Evolutionary conservation across 2,329 filamentous ascomycete species (phyloP).

Genomic region (Pezicula carpinea): DNA sequence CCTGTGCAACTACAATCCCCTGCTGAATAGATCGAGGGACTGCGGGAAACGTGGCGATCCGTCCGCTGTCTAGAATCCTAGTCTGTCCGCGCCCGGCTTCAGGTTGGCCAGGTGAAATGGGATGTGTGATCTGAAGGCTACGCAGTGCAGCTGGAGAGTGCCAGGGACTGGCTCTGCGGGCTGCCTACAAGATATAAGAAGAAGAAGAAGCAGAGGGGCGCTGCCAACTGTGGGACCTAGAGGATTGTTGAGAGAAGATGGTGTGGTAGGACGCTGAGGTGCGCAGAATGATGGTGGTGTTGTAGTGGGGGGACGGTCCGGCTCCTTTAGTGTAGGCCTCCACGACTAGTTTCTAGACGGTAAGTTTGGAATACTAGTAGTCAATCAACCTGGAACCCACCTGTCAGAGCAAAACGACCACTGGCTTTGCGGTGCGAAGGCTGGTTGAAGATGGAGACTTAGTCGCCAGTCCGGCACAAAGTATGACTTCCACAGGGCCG

Average conservation of each 20-base stretch:
- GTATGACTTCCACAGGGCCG: slow-evolving; percentile 15
- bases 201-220: not conserved
- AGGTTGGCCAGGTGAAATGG: too few species aligned
- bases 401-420: not conserved
- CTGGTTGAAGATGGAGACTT: too few species aligned
- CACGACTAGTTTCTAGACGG: not conserved
- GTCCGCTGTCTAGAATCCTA: too few species aligned
- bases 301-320: slow-evolving; percentile 2
- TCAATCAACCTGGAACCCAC: not conserved
- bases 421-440: too few species aligned
- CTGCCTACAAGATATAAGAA: not conserved
- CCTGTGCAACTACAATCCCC: too few species aligned
- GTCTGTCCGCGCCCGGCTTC: too few species aligned
- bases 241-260: not conserved
- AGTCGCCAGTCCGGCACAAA: slow-evolving; percentile 1
- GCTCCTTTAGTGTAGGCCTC: not conserved
- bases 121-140: not conserved
- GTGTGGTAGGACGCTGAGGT: not conserved
- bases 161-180: not conserved
- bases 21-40: too few species aligned
- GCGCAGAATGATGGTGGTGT: not conserved
- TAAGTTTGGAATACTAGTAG: too few species aligned
- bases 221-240: not conserved
- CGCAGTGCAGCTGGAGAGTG: not conserved
- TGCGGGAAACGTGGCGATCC: too few species aligned